Evolutionary conservation across 1,284 basidiomycete species (phyloP), one percentile per base, ranked within the genome.

Genomic region (Microstroma glucosiphilum): DNA sequence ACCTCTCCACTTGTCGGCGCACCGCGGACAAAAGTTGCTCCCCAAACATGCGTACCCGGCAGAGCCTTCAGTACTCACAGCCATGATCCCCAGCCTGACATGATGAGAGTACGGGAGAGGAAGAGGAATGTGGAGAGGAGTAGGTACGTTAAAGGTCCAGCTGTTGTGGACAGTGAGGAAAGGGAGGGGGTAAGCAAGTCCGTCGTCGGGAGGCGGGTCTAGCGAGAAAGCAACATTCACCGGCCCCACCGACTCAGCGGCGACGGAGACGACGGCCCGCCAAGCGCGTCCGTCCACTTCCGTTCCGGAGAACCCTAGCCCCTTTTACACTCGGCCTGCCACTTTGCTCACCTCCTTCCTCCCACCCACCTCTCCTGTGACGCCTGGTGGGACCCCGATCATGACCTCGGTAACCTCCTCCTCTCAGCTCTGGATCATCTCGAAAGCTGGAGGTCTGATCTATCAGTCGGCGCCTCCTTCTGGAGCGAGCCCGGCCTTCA

Each of bases 381-480:
- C 30, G 30, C 30, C 30, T 37, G 30, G 30, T 9, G 9, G 30
- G 43, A 48, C 43, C 17, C n/a, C n/a, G n/a, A 48, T 25, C 8
- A 26, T 40, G 11, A 41, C n/a, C 23, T 40, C 53, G 41, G 73
- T 71, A 67, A 67, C 74, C 56, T 9, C 55, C 53, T 77, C 76
- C 73, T 71, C 76, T 6, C 75, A 75, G 69, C 85, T 93, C 60
- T 92, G 91, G 92, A 89, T 97, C 66, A 96, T 98, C 79, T 98
- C 97, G 82, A 98, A 98, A 83, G 96, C 96, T 17, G 94, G 94
- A 26, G 96, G 94, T 17, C 85, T 98, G 48, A 89, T 97, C 63
- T 98, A 93, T 81, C 90, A 93, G 73, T 86, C 90, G 64, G 91
- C 88, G 74, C 93, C 94, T 78, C 72, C 71, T 53, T 41, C 58